Conservation (phyloP, 257 asterid genomes). For the Solanum chiquidenum region DNA sequence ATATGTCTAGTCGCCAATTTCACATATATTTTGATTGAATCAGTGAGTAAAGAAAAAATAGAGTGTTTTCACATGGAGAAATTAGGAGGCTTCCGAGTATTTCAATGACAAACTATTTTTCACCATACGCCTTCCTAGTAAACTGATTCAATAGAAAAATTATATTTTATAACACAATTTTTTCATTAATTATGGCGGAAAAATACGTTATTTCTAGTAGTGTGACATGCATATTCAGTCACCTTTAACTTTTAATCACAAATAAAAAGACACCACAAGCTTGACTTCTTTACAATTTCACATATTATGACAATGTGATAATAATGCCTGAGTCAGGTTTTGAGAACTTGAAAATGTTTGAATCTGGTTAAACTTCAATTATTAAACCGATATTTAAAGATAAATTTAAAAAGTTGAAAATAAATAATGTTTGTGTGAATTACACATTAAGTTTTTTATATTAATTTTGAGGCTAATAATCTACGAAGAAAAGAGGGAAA, state of each 20-base stretch:
- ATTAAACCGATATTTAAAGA: too few species aligned
- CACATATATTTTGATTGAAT: background rate
- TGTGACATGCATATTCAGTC: too few species aligned
- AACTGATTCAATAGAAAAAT: too few species aligned
- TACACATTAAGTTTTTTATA: background rate
- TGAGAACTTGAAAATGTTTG: background rate
- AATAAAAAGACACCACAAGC: too few species aligned
- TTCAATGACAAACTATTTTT: too few species aligned
- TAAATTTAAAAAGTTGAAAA: background rate
- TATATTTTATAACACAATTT: too few species aligned
- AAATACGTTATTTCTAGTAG: too few species aligned
- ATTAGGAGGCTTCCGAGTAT: background rate
- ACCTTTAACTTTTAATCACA: too few species aligned
- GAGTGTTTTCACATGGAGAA: rapidly evolving
- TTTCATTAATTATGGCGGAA: too few species aligned
- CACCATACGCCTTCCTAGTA: background rate
- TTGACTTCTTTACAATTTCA: background rate
- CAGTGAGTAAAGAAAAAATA: background rate
- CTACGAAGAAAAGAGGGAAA: background rate
- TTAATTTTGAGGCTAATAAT: background rate
- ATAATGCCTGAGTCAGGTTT: too few species aligned
- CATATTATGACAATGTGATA: background rate
- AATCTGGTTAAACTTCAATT: too few species aligned
- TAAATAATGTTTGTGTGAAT: background rate
- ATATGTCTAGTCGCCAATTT: too few species aligned